Evolutionary conservation across 2,329 filamentous ascomycete species (phyloP), one percentile per base, ranked within the genome.

Genomic region (Hymenoscyphus albidus): DNA sequence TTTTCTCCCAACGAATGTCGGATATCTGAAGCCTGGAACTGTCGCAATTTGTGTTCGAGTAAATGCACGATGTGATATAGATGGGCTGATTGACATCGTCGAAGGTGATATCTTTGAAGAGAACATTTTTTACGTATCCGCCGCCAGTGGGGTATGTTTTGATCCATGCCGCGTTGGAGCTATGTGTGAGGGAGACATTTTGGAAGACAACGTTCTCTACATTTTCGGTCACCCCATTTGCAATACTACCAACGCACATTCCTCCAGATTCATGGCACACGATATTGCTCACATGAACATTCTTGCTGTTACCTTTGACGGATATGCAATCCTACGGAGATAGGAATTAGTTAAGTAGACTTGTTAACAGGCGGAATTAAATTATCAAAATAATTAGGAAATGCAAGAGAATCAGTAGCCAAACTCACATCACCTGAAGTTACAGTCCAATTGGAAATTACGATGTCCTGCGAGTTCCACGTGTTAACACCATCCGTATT

Each of bases 401-500:
- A 32, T 13, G 32, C 14, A 9, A 13, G 7, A 7, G 7, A 7
- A n/a, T 32, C 12, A n/a, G 22, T 27, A 35, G 35, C 5, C 35
- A 57, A 7, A n/a, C 59, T 22, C 59, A 67, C 66, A 48, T 67
- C 66, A 14, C 82, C 83, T 58, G 82, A 81, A 58, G 84, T 80
- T 27, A 84, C 79, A 70, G 79, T 81, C 2, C 79, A 77, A 31
- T 82, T 80, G 65, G 80, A 80, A 16, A 85, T 81, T 0, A 75
- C 80, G 6, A 87, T 73, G 0, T 80, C 80, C 60, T 85, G 80
- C 38, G 85, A 80, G 63, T 86, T 86, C 62, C 83, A 77, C 0
- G 83, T 83, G 75, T 88, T 85, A 71, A 86, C 85, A 54, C 86
- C 85, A 68, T 88, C 85, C 0, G 84, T 86, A 72, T 88, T 88